These are phyloP conservation scores for Persicaria tinctoria DNA, from an alignment of 148 eudicot genomes.

Conservation along the genomic window DNA sequence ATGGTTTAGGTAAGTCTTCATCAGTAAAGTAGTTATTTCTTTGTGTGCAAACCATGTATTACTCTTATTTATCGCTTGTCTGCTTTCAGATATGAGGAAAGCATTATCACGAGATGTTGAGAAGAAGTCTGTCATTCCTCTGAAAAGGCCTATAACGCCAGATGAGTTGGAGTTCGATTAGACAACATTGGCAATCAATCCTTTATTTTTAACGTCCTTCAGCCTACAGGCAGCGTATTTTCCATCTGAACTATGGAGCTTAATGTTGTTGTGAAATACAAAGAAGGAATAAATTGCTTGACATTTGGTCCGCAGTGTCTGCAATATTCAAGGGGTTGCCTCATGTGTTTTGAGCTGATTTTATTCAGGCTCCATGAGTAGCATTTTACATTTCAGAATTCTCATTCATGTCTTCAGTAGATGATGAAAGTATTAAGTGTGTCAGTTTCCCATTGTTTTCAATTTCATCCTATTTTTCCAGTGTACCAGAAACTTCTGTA, in stretches of 20 bases:
- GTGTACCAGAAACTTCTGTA: too few species aligned
- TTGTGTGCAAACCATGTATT: background rate
- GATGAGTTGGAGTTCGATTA: constrained; percentile 68
- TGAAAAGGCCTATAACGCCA: constrained; percentile 55
- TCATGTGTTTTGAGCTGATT: background rate
- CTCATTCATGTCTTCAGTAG: background rate
- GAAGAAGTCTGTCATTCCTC: constrained; percentile 58
- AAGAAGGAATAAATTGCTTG: background rate
- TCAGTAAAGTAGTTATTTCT: too few species aligned
- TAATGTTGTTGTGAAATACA: background rate
- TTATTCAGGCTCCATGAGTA: background rate
- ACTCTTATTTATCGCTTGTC: background rate
- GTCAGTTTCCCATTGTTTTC: background rate
- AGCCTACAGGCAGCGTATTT: background rate
- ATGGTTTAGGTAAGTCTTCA: constrained; percentile 69
- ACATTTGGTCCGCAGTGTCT: background rate
- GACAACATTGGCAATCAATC: background rate
- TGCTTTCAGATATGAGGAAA: constrained; percentile 56
- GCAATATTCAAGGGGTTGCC: background rate
- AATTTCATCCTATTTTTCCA: background rate
- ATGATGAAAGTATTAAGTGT: background rate
- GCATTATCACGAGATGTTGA: constrained; percentile 60
- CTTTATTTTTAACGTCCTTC: background rate
- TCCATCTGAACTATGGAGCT: background rate
- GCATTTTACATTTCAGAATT: background rate